Base-by-base conservation (phyloP, 768 basidiomycete genomes). In the Melanogaster broomeanus region DNA sequence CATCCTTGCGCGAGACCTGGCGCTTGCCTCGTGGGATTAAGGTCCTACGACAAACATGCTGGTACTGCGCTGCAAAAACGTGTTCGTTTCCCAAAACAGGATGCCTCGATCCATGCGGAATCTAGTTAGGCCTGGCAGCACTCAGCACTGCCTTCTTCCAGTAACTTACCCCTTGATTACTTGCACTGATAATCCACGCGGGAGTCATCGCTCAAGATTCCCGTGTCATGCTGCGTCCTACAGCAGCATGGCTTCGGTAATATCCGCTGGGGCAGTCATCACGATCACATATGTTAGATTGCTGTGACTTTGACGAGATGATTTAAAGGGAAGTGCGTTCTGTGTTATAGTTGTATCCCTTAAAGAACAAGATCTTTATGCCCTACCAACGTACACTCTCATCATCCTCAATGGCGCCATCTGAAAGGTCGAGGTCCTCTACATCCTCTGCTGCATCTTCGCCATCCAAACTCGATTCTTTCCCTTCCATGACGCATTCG, bases 201-300 rank as follows among this genome's bases (percentile, higher is more conserved):
- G 57, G 65, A 57, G 60, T 63, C 58, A 56, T 65, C 61, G 58
- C 61, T 58, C 58, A 58, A 61, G 69, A 61, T 69, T 69, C 63
- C 69, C 69, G 65, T 71, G 43, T 67, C 63, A 59, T 60, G 51
- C 57, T 51, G 37, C 52, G 53, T 57, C 58, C 60, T 59, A 57
- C 54, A 52, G 49, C 68, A 68, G 60, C 60, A 65, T 61, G 61
- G 53, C 57, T 49, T 71, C 67, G 67, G 65, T 69, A 69, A 69
- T 69, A 62, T 69, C 68, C 68, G 68, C 48, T 41, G 34, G 53
- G 27, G 52, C 40, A 53, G 58, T 53, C 61, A 54, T 60, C 62
- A 59, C 60, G 63, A 47, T n/a, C n/a, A n/a, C n/a, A n/a, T n/a
- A n/a, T 47, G 38, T 42, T 53, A 56, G 55, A 54, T 59, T 47